Evolutionary conservation across 768 basidiomycete genomes (phyloP), one percentile per base, ranked within the genome.

Genomic region (Rhizopogon vinicolor): DNA sequence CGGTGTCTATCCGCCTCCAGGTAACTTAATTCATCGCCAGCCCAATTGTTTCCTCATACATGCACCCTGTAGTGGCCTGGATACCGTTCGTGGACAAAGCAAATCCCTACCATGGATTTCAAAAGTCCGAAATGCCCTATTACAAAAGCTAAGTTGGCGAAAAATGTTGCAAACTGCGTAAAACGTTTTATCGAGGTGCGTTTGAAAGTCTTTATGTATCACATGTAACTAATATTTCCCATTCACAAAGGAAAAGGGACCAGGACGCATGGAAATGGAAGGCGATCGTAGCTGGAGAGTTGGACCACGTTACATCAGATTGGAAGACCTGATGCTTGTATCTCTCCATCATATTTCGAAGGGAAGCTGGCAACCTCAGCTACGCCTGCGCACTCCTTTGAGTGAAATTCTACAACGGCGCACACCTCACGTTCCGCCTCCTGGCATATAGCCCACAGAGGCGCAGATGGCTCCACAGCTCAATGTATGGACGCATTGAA

Each of bases 81-180:
- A 1, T 91, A 91, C 60, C 73, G 81, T 31, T 78, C 82, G 44
- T 91, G 87, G 87, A 87, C 84, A 54, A 79, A 86, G 53, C 89
- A 91, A 65, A 91, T 91, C 57, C 89, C 89, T 7, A 91, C 89
- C 1, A 83, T 84, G 67, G 89, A 91, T 68, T 91, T 90, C 66
- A 79, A 81, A 40, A 89, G 81, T 58, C 88, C 89, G 0, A 89
- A 87, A 40, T 80, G 86, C 6, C 88, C 85, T 3, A 89, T 91
- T 61, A 91, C 89, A 1, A 78, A 80, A 51, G 79, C 81, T 18
- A 91, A 91, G 64, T 75, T 91, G 14, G 89, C 87, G 0, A 89
- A 88, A 65, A 90, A 89, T 53, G 80, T 91, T 7, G 89, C 88
- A 1, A 89, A 87, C 68, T 87, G 87, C 59, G 78, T 91, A 7